phyloP scores from a whole-genome alignment of 2,329 filamentous ascomycete genomes.

The Arthrobotrys megalospora region DNA sequence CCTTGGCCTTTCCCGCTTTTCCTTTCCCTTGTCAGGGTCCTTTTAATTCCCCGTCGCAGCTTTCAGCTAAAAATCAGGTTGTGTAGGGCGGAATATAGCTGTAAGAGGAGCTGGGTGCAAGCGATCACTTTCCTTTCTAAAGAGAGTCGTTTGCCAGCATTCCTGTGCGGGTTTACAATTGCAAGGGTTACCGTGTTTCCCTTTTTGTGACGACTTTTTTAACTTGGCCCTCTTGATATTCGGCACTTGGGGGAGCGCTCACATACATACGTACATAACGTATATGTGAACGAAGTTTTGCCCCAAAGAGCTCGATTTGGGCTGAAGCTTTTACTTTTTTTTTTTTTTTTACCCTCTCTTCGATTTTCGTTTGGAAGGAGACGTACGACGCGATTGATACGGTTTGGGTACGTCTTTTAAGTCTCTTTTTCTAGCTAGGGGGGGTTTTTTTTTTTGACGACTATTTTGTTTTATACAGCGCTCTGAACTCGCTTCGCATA shows the following conservation, averaged over 20 bases:
- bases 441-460: not conserved
- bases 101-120: conserved; percentile 4
- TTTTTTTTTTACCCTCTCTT: too few relatives aligned
- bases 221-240: conserved; percentile 17
- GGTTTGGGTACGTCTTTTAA: too few relatives aligned
- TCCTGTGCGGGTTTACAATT: conserved; percentile 21
- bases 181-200: conserved; percentile 19
- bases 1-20: conserved; percentile 2
- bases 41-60: conserved; percentile 58
- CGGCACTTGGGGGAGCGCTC: conserved; percentile 23
- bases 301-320: conserved; percentile 12
- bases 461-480: not conserved
- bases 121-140: conserved; percentile 55
- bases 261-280: too few relatives aligned
- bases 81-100: conserved; percentile 11
- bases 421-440: too few relatives aligned
- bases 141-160: conserved; percentile 39
- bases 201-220: not conserved
- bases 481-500: not conserved
- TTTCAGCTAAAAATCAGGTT: not conserved
- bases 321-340: too few relatives aligned
- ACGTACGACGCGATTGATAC: too few relatives aligned
- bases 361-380: too few relatives aligned
- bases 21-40: not conserved
- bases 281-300: conserved; percentile 4